These are phyloP conservation scores for Yamadazyma scolyti DNA, from an alignment of 805 yeast species.

Conservation along the genomic window DNA sequence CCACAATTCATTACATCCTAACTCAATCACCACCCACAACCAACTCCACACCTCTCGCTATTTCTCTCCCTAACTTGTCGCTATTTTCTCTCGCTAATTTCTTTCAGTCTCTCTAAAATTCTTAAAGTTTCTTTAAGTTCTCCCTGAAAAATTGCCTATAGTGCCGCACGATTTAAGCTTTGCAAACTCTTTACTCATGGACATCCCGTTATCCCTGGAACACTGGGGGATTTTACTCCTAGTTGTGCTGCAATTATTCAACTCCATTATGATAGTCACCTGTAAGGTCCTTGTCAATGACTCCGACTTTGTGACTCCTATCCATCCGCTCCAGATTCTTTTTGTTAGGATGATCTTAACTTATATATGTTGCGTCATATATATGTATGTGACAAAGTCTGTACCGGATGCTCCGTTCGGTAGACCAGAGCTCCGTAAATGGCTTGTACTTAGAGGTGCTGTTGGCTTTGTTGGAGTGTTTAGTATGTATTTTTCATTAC, in stretches of 20 bases:
- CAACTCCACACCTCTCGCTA: too few species aligned
- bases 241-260: constrained; percentile 65
- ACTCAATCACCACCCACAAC: too few species aligned
- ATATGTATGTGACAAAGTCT: constrained; percentile 46
- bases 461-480: constrained; percentile 79
- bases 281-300: constrained; percentile 74
- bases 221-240: constrained; percentile 57
- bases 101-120: too few species aligned
- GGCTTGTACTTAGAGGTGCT: constrained; percentile 59
- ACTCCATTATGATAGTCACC: constrained; percentile 70
- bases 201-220: too few species aligned
- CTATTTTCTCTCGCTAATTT: too few species aligned
- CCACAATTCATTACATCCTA: too few species aligned
- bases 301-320: constrained; percentile 51
- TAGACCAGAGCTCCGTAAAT: constrained; percentile 50
- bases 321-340: constrained; percentile 76
- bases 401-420: constrained; percentile 70
- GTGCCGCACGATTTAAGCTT: too few species aligned
- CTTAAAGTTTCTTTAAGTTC: too few species aligned
- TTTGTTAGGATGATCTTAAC: constrained; percentile 78
- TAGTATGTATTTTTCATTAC: constrained; percentile 70
- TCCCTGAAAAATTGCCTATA: too few species aligned
- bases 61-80: too few species aligned
- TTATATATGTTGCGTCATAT: constrained; percentile 50
- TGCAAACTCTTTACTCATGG: too few species aligned